Base-by-base conservation (phyloP, 768 basidiomycete species). In the Mycena vitilis region DNA sequence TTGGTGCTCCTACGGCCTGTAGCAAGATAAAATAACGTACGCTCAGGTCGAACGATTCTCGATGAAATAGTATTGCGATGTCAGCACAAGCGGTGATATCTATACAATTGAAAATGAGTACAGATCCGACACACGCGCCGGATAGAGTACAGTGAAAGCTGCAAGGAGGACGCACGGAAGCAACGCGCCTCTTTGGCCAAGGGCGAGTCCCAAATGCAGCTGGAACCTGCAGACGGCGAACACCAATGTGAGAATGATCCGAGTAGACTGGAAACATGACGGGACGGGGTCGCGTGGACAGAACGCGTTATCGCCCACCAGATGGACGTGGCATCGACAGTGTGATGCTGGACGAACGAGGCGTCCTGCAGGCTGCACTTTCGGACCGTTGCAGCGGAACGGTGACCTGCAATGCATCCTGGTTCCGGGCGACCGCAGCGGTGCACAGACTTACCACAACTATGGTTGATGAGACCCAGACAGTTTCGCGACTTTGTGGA, bases 271-370 rank as follows among this genome's bases (percentile, higher is more conserved):
- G 71, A 69, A 66, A 69, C 70, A 68, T 71, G 66, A 71, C 70
- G 70, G 71, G 71, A 72, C 38, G 56, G 45, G 56, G 71, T 65
- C 71, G 66, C 71, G 67, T 72, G 71, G 64, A 68, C 67, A 72
- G 44, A 62, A 66, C 71, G 71, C 71, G 64, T 69, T 72, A 72
- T 69, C 67, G 34, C 66, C 66, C 65, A 44, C 47, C 18, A 20
- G 59, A 64, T 57, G 63, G 66, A 54, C 64, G 63, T 71, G 67
- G 64, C 67, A 69, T 54, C 64, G 66, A 59, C 53, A 57, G 63
- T 40, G 1, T 65, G 55, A 71, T 64, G 62, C 62, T 68, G 38
- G 45, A 54, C 60, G 71, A 68, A 65, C 63, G 60, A 66, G 70
- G 59, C 60, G 52, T 63, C 60, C 63, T 72, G 67, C 64, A 63